Evolutionary conservation across 1,284 basidiomycete genomes (phyloP), one percentile per base, ranked within the genome.

Genomic region (Tetrapyrgos nigripes): DNA sequence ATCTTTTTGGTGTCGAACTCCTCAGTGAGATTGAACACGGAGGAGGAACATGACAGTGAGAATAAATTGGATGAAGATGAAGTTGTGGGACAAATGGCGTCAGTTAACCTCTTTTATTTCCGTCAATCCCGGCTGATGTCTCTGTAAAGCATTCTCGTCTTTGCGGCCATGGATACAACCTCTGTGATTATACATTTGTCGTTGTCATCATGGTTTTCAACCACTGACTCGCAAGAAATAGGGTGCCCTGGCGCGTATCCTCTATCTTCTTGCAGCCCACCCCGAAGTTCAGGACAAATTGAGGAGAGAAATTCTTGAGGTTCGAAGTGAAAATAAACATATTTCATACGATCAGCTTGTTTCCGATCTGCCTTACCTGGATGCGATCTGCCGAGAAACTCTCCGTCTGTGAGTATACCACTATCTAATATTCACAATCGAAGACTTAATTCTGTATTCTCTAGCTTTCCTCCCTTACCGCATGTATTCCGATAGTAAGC

Each of bases 401-500:
- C 61, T 76, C 21, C 63, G 76, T 47, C 53, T 76, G 67, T 72
- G 48, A 54, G 70, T 61, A 14, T 26, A 44, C 50, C 13, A 21
- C 26, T 11, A 19, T 13, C 74, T 8, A 76, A 72, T 59, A 69
- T 79, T 33, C 76, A 80, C 51, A 77, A 73, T 43, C 77, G 79
- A 62, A 79, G 74, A 46, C 31, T 55, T 28, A 35, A 31, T 40
- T 24, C 10, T 27, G 14, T 5, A 28, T 27, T 37, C 43, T 10
- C 29, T 45, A 62, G 64, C 14, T 65, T 67, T 49, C 58, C 68
- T 9, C 65, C 68, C 4, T 60, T 64, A 4, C 52, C 65, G 8
- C 26, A 37, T 28, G 40, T 62, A 14, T 3, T 24, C 27, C 55
- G 64, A 37, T 44, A 33, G 62, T 65, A 47, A n/a, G 61, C 17